Evolutionary conservation across 2,329 filamentous ascomycete genomes (phyloP), one percentile per base, ranked within the genome.

Genomic region (Aureobasidium lini): DNA sequence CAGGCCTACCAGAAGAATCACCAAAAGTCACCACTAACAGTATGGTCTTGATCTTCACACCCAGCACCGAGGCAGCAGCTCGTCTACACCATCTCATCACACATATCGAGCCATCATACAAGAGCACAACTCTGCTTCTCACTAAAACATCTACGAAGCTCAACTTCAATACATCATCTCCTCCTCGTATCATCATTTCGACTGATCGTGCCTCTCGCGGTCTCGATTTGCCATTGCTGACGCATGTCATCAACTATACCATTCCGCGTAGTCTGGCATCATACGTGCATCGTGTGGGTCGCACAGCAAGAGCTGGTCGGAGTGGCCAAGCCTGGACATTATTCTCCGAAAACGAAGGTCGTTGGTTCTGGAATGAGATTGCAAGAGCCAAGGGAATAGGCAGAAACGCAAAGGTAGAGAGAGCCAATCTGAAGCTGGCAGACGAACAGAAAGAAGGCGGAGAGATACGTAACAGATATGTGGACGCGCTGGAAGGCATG

Each of bases 141-240:
- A 89, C 89, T 13, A 92, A 89, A 18, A 89, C 89, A 0, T 87
- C 86, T 29, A 84, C 88, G n/a, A 49, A 32, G 34, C 7, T 37
- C 77, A 92, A 28, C 79, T 80, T 29, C 80, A 82, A n/a, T 29
- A 85, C 85, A 16, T 39, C 54, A 4, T 48, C 54, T 16, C 36
- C 43, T 9, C 43, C 42, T 18, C 54, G 43, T 6, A 84, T 95
- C 48, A 83, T 97, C 44, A 86, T 97, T 47, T 91, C 92, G 0
- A 95, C 94, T 0, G 93, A 97, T 70, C 87, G 95, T n/a, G 90
- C 94, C 1, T 90, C 91, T 2, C 88, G 93, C 63, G 94, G 93
- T 67, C 84, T 97, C 29, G 93, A 97, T 72, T 56, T 64, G 13
- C 83, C 84, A 0, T 81, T 83, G 48, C 81, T 97, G 48, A 85